Evolutionary conservation across 140 eudicot species (phyloP).

Genomic region (Erigeron philadelphicus): DNA sequence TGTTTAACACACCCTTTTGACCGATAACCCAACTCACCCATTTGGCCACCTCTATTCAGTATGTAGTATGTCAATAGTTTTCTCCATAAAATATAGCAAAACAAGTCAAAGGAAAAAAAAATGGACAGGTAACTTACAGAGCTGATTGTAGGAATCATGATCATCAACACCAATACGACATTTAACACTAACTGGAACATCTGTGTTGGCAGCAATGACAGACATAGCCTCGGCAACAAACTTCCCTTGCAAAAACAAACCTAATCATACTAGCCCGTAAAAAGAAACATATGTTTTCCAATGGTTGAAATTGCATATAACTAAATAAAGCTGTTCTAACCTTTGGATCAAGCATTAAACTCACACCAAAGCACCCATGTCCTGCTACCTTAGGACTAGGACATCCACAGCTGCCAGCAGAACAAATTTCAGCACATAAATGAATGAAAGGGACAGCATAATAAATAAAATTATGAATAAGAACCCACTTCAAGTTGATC

Average conservation of each 20-base stretch:
- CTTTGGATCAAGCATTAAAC: constrained; percentile 98
- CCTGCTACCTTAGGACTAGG: constrained; percentile 99
- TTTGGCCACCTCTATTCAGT: background rate
- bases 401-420: constrained; percentile 79
- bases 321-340: constrained; percentile 36
- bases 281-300: constrained; percentile 10
- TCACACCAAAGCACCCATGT: constrained; percentile 93
- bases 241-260: constrained; percentile 56
- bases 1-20: background rate
- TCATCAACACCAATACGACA: constrained; percentile 95
- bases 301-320: constrained; percentile 8
- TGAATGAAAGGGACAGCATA: constrained; percentile 4
- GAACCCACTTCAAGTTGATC: constrained; percentile 78
- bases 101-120: constrained; percentile 8
- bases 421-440: constrained; percentile 20
- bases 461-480: constrained; percentile 12
- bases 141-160: constrained; percentile 80
- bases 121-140: constrained; percentile 50
- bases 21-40: background rate
- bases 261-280: constrained; percentile 25
- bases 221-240: constrained; percentile 92
- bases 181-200: constrained; percentile 93
- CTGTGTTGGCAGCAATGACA: constrained; percentile 86
- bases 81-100: constrained; percentile 2
- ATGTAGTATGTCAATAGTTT: constrained; percentile 13